Conservation (phyloP, 768 basidiomycete species). For the Leccinum pellstonianum region DNA sequence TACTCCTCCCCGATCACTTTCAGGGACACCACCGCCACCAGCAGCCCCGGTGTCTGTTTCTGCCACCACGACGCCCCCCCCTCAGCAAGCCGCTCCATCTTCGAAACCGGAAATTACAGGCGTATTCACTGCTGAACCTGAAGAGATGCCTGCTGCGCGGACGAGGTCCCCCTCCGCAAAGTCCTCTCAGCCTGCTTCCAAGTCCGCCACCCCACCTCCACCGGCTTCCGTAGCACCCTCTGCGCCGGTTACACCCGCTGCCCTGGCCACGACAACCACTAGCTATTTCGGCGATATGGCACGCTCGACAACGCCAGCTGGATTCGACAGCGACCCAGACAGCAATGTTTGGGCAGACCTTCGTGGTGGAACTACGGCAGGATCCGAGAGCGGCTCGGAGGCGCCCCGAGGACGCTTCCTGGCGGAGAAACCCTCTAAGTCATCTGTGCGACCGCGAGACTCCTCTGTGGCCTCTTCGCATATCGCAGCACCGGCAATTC, state of each 20-base stretch:
- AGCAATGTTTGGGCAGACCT: conserved; percentile 33
- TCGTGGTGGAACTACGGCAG: not conserved
- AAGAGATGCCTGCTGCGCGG: conserved; percentile 28
- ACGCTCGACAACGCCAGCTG: conserved; percentile 26
- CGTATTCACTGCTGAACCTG: conserved; percentile 53
- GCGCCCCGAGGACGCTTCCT: conserved; percentile 18
- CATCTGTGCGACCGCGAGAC: conserved; percentile 27
- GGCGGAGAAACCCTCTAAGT: conserved; percentile 22
- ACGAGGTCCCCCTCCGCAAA: conserved; percentile 8
- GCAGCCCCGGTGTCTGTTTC: conserved; percentile 17
- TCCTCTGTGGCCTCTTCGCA: conserved; percentile 29
- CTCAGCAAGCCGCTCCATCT: conserved; percentile 1
- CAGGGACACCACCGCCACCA: conserved; percentile 23
- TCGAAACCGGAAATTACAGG: conserved; percentile 40
- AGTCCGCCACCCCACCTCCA: conserved; percentile 17
- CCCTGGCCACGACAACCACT: not conserved
- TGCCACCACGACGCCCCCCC: conserved; percentile 14
- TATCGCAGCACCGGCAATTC: conserved; percentile 7
- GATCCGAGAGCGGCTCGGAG: conserved; percentile 25
- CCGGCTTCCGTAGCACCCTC: conserved; percentile 22
- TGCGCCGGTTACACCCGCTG: conserved; percentile 27
- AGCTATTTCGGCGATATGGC: conserved; percentile 29
- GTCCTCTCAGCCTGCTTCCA: conserved; percentile 19
- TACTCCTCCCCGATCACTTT: conserved; percentile 20
- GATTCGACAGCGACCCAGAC: conserved; percentile 21